phyloP scores from a whole-genome alignment of 108 stramenopile genomes.

The Craspedostauros australis region DNA sequence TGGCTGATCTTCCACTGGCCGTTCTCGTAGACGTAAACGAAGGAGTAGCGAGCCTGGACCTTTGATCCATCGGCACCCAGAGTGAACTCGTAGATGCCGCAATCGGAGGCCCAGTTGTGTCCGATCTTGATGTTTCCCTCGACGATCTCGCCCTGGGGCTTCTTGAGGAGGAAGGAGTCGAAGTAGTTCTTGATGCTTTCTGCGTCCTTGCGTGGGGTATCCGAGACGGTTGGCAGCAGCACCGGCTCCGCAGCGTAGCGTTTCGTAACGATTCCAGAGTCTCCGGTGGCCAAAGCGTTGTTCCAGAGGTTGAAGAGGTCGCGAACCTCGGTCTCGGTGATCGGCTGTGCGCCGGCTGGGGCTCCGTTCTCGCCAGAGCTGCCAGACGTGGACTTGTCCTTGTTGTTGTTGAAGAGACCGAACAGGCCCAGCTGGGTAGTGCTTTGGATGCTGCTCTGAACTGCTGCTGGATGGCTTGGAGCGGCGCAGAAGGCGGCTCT shows the following conservation, averaged over 20 bases:
- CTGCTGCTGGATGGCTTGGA: no score
- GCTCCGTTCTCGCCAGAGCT: no score
- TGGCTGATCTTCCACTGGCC: constrained; percentile 69
- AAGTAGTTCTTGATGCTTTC: constrained; percentile 61
- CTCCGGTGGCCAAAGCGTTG: constrained; percentile 53
- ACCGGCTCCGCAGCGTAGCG: constrained; percentile 45
- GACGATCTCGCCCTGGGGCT: constrained; percentile 53
- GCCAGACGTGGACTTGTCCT: no score
- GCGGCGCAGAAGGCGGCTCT: no score
- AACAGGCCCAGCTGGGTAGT: no score
- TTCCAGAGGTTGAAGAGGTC: constrained; percentile 67
- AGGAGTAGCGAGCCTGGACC: constrained; percentile 52
- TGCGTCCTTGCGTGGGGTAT: constrained; percentile 44
- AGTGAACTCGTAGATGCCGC: constrained; percentile 46
- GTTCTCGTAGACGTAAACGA: constrained; percentile 58
- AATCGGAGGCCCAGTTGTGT: constrained; percentile 32
- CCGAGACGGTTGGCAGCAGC: constrained; percentile 52
- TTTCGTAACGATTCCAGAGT: constrained; percentile 41
- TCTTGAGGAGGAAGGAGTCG: constrained; percentile 41
- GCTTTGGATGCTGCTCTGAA: no score
- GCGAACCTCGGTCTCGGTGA: constrained; percentile 46
- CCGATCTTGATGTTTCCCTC: constrained; percentile 52
- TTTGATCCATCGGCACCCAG: constrained; percentile 34
- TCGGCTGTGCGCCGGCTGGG: no score
- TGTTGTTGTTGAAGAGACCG: no score